phyloP scores from a whole-genome alignment of 2,329 filamentous ascomycete species.

The Trichoderma breve region DNA sequence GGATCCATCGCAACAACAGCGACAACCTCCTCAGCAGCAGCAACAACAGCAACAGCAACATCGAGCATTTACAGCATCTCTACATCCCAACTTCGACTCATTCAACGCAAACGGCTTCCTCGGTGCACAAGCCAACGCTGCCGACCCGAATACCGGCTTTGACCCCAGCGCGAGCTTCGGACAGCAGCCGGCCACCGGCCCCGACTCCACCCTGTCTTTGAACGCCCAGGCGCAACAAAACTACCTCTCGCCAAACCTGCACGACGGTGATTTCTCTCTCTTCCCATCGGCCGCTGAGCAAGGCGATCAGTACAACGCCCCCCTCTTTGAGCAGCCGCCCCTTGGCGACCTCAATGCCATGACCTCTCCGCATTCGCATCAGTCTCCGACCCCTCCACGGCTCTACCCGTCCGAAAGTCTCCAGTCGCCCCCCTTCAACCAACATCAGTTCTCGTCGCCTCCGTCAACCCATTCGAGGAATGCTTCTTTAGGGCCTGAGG shows the following conservation, averaged over 20 bases:
- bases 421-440: constrained; percentile 57
- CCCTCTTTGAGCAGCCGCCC: constrained; percentile 54
- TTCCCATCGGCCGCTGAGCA: constrained; percentile 56
- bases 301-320: constrained; percentile 59
- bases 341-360: constrained; percentile 53
- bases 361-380: constrained; percentile 54
- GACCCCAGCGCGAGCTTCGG: constrained; percentile 45
- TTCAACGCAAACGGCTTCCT: constrained; percentile 50
- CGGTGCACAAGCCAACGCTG: constrained; percentile 42
- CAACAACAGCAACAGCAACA: constrained; percentile 38
- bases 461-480: constrained; percentile 53
- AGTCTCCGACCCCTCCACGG: constrained; percentile 56
- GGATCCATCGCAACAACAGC: constrained; percentile 27
- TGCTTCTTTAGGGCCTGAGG: constrained; percentile 56
- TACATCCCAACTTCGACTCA: constrained; percentile 41
- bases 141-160: constrained; percentile 39
- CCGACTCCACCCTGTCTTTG: constrained; percentile 42
- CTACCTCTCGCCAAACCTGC: constrained; percentile 53
- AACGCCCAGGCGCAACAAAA: constrained; percentile 42
- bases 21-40: constrained; percentile 41
- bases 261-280: constrained; percentile 60
- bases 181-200: constrained; percentile 38
- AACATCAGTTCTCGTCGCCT: constrained; percentile 54
- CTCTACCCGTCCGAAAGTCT: constrained; percentile 50
- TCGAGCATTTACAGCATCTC: constrained; percentile 32